Conservation (phyloP, 2,329 filamentous ascomycete species). For the Aureobasidium pullulans region DNA sequence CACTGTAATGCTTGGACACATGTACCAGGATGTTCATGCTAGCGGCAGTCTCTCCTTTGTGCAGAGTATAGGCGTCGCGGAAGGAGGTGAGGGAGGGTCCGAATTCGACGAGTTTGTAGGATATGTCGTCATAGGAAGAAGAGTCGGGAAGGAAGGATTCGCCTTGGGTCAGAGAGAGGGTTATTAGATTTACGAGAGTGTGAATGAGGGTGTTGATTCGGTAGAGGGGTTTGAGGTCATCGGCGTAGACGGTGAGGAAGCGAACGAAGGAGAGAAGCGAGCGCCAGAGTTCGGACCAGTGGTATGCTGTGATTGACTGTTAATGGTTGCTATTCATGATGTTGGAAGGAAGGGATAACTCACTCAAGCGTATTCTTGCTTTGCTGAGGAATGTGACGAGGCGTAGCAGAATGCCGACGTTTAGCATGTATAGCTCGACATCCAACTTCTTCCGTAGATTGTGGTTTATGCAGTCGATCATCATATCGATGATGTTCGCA, state of each 20-base stretch:
- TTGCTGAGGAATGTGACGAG: slow-evolving; percentile 77
- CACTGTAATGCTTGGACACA: slow-evolving; percentile 79
- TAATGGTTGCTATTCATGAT: not conserved
- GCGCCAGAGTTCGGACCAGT: slow-evolving; percentile 94
- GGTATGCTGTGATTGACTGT: slow-evolving; percentile 49
- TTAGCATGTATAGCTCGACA: slow-evolving; percentile 74
- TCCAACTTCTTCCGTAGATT: slow-evolving; percentile 83
- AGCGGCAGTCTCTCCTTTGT: slow-evolving; percentile 36
- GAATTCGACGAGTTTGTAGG: slow-evolving; percentile 95
- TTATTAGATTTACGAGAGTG: slow-evolving; percentile 72
- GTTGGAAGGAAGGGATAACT: not conserved
- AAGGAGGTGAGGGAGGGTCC: slow-evolving; percentile 78
- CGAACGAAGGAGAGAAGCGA: slow-evolving; percentile 79
- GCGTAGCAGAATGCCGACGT: slow-evolving; percentile 72
- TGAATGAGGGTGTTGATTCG: slow-evolving; percentile 69
- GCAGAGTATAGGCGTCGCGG: slow-evolving; percentile 59
- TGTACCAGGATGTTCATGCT: slow-evolving; percentile 79
- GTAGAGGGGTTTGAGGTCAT: slow-evolving; percentile 62
- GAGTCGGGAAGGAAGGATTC: slow-evolving; percentile 87
- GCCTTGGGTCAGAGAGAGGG: slow-evolving; percentile 74
- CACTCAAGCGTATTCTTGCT: slow-evolving; percentile 65
- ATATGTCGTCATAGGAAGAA: slow-evolving; percentile 86
- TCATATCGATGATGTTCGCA: slow-evolving; percentile 71
- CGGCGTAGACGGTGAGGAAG: slow-evolving; percentile 80
- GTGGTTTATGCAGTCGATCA: slow-evolving; percentile 88